phyloP scores from a whole-genome alignment of 495 filamentous ascomycete species.

The Penicillium turbatum region DNA sequence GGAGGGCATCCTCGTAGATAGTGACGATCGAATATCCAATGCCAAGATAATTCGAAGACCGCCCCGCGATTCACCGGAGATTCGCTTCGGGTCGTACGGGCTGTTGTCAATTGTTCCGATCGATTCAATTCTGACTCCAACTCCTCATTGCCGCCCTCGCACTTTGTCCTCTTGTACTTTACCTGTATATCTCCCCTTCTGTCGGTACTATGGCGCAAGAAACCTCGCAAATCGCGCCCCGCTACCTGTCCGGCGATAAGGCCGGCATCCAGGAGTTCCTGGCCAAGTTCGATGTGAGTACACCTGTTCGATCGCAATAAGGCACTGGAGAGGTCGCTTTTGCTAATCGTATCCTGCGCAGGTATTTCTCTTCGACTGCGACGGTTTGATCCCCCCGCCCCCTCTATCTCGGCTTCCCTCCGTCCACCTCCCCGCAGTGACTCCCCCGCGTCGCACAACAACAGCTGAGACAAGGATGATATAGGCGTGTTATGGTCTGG shows the following conservation, averaged over 20 bases:
- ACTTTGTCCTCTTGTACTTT: neutral
- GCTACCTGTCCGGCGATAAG: slow-evolving; percentile 77
- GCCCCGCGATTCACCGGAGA: slow-evolving; percentile 9
- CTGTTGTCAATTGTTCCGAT: neutral
- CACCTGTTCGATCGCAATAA: neutral
- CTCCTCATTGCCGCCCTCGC: neutral
- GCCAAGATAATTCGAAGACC: neutral
- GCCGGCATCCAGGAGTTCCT: slow-evolving; percentile 74
- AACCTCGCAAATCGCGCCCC: slow-evolving; percentile 41
- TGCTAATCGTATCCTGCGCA: slow-evolving; percentile 30
- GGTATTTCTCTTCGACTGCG: slow-evolving; percentile 95
- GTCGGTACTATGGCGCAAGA: slow-evolving; percentile 15
- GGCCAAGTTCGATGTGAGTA: slow-evolving; percentile 82
- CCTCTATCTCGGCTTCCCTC: slow-evolving; percentile 10
- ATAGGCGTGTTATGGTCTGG: slow-evolving; percentile 95
- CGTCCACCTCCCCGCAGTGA: neutral
- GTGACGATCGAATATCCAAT: neutral
- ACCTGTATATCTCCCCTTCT: neutral
- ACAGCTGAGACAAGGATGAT: slow-evolving; percentile 19
- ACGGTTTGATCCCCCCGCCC: slow-evolving; percentile 64
- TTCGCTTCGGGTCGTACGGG: slow-evolving; percentile 2
- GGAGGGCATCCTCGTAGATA: neutral
- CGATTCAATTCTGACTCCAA: neutral
- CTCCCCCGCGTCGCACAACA: slow-evolving; percentile 9
- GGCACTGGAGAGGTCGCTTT: neutral